phyloP scores from a whole-genome alignment of 169 alveolate species.

The Eimeria necatrix region DNA sequence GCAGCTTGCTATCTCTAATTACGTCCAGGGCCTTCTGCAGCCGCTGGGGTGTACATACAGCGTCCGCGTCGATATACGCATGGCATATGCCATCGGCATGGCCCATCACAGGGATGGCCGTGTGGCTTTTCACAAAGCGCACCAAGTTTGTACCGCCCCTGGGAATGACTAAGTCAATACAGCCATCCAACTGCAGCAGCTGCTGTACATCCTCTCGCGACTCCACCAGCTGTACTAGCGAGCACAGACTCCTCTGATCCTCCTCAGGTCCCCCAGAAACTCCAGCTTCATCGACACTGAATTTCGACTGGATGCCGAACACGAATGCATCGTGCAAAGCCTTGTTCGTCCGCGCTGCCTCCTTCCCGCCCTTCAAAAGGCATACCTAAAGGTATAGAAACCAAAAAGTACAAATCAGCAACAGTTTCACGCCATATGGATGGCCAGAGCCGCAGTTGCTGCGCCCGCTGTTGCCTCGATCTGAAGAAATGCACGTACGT shows the following conservation, averaged over 20 bases:
- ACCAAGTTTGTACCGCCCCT: conserved; percentile 87
- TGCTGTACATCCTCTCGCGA: conserved; percentile 84
- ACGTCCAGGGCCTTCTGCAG: conserved; percentile 78
- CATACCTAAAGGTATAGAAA: neutral
- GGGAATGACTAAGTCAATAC: conserved; percentile 88
- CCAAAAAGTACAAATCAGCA: neutral
- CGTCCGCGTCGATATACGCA: conserved; percentile 83
- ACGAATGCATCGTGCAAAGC: conserved; percentile 37
- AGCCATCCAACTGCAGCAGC: conserved; percentile 83
- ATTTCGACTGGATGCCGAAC: conserved; percentile 9
- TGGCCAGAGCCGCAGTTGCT: neutral
- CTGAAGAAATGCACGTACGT: conserved; percentile 76
- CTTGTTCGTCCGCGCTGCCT: conserved; percentile 26
- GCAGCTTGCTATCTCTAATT: conserved; percentile 85
- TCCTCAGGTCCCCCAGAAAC: conserved; percentile 10
- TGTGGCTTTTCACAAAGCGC: conserved; percentile 82
- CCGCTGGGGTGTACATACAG: conserved; percentile 76
- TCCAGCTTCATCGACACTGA: neutral
- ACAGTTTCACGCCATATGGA: neutral
- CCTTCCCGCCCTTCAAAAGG: conserved; percentile 78
- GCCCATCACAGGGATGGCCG: conserved; percentile 86
- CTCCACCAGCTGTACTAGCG: conserved; percentile 82
- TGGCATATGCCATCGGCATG: conserved; percentile 87
- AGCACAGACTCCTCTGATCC: neutral
- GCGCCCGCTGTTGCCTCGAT: conserved; percentile 24